Percentiles rank a stretch among this genome's conserved stretches.
Evolutionary conservation across 2,329 filamentous ascomycete species (phyloP).

Genomic region (Clonostachys rosea): DNA sequence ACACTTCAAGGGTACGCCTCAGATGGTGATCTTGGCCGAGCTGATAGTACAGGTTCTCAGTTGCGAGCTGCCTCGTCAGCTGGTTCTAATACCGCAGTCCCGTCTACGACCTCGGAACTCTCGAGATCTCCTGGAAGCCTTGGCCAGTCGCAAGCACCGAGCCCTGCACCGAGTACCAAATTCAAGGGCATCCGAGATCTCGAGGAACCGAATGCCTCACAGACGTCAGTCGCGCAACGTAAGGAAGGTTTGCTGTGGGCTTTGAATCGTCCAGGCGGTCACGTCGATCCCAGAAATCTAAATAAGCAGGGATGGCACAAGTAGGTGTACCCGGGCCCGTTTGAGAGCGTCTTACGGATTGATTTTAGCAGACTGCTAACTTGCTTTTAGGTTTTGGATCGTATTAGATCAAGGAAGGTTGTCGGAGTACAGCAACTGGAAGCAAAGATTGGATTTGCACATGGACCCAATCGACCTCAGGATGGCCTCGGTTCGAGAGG

Average conservation of each 20-base stretch:
- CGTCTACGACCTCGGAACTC: constrained; percentile 30
- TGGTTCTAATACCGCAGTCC: constrained; percentile 24
- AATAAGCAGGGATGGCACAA: constrained; percentile 99
- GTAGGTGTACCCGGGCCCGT: constrained; percentile 44
- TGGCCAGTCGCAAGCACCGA: constrained; percentile 36
- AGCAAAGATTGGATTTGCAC: constrained; percentile 91
- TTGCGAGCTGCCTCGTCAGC: constrained; percentile 48
- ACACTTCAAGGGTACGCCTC: constrained; percentile 40
- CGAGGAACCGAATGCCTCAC: constrained; percentile 71
- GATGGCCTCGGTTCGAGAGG: constrained; percentile 94
- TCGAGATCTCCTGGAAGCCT: constrained; percentile 55
- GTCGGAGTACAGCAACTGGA: constrained; percentile 99
- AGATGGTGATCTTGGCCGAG: constrained; percentile 66
- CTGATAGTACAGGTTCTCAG: constrained; percentile 71
- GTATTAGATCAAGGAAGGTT: constrained; percentile 94
- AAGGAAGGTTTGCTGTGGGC: constrained; percentile 97
- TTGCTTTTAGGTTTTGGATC: constrained; percentile 80
- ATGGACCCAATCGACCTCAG: constrained; percentile 97
- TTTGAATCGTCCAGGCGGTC: constrained; percentile 84
- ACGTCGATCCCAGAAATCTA: constrained; percentile 90
- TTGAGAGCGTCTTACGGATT: not conserved
- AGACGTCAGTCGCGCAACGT: constrained; percentile 54
- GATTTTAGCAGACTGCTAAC: not conserved
- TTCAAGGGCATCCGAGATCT: constrained; percentile 93
- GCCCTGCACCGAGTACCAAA: constrained; percentile 49